These are phyloP conservation scores for Rhynchospora pubera DNA, from an alignment of 176 grass and related monocot species.

Conservation along the genomic window DNA sequence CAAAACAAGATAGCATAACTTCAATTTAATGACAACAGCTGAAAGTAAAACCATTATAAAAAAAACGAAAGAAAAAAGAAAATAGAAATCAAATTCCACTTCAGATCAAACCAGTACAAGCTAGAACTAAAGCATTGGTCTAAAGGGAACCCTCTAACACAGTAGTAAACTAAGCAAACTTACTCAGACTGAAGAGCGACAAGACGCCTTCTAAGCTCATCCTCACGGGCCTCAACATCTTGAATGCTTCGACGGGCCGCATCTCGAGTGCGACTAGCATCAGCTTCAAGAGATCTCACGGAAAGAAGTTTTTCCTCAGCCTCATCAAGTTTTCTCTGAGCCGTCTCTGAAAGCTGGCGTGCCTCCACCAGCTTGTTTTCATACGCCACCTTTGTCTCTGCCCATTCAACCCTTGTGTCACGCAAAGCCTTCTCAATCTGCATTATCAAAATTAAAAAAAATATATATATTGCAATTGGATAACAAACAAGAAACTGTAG, in stretches of 20 bases:
- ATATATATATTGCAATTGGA: background rate
- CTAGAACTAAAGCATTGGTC: background rate
- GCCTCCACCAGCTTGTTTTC: constrained; percentile 59
- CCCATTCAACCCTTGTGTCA: constrained; percentile 60
- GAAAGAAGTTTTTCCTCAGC: constrained; percentile 58
- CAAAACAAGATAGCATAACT: background rate
- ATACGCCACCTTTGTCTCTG: constrained; percentile 76
- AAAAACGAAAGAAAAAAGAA: background rate
- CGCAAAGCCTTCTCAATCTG: constrained; percentile 91
- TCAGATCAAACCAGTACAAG: background rate
- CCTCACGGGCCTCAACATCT: constrained; percentile 76
- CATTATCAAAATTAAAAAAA: constrained; percentile 27
- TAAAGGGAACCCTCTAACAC: background rate
- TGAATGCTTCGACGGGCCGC: constrained; percentile 54
- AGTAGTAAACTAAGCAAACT: constrained; percentile 13
- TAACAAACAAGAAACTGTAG: background rate
- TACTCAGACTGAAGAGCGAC: constrained; percentile 56
- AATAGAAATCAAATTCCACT: background rate
- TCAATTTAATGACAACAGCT: background rate
- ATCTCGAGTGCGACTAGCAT: constrained; percentile 34
- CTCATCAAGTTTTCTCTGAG: constrained; percentile 69
- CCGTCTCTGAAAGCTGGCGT: constrained; percentile 41
- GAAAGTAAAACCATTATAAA: background rate
- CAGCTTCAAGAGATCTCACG: constrained; percentile 58
- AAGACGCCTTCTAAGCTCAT: constrained; percentile 59